Evolutionary conservation across 176 grass and related monocot species (phyloP), one percentile per base, ranked within the genome.

Genomic region (Aegilops tauschii): DNA sequence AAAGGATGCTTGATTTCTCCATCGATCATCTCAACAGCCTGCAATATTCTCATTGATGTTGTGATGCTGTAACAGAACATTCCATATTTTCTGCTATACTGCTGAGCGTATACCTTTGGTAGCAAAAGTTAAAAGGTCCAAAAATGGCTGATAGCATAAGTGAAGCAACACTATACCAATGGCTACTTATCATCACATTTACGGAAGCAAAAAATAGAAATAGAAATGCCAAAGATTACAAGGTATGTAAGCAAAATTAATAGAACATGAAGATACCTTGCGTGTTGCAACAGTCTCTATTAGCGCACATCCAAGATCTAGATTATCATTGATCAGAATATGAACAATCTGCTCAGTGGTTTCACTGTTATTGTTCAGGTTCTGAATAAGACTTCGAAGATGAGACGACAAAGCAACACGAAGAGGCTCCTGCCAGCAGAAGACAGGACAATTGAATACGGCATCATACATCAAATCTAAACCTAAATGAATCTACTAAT

Each of bases 291-390:
- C 96, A 84, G 88, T 91, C 84, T 98, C 96, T 91, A 95, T 98
- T 61, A 98, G 58, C 76, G 96, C 96, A 86, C 96, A 98, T 32
- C 96, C 96, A 94, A 98, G 96, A 92, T 98, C 93, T 36, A 98
- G 92, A 92, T 98, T 92, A 86, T 98, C 96, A 30, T 89, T 94
- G 77, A 89, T 88, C 37, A 98, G 92, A 80, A 95, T 94, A 64
- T 90, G 93, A 91, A 92, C 77, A 34, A 98, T 91, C 78, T 95
- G 96, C 31, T 98, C 96, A 9, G 78, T 83, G 17, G 67, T 93
- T 69, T 98, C 96, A 66, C 59, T 90, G 82, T 88, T 93, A 71
- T 92, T 91, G 84, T 90, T 95, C 79, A 98, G 54, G 65, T 87
- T 84, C 83, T 96, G 93, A 87, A 98, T 83, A 37, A 98, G 89